Percentiles rank a stretch among this genome's conserved stretches.
These are phyloP conservation scores for Trichophyton mentagrophytes DNA, from an alignment of 2,329 filamentous ascomycete genomes.

Conservation along the genomic window DNA sequence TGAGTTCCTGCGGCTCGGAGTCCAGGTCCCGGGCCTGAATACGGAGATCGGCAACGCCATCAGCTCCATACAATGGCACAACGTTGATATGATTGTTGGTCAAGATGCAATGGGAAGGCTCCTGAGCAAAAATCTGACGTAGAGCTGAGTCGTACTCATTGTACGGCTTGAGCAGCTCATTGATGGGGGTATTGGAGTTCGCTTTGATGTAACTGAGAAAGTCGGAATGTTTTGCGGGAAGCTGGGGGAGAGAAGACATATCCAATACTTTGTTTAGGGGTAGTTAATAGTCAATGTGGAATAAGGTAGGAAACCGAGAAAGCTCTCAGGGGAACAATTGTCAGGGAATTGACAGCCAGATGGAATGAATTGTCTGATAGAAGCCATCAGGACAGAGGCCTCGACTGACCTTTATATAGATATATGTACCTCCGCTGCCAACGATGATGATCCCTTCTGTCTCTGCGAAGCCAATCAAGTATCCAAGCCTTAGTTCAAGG, in stretches of 20 bases:
- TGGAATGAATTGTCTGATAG: neutral
- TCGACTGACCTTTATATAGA: neutral
- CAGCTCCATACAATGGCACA: conserved; percentile 18
- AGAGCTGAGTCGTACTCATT: conserved; percentile 20
- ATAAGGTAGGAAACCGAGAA: no score
- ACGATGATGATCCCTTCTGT: neutral
- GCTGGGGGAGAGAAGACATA: neutral
- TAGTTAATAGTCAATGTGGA: no score
- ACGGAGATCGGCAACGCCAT: conserved; percentile 9
- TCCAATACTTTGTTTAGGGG: neutral
- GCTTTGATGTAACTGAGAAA: neutral
- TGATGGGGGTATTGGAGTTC: neutral
- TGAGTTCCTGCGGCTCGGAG: conserved; percentile 15
- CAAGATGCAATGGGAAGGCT: conserved; percentile 16
- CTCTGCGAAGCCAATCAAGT: no score
- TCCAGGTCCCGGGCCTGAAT: conserved; percentile 17
- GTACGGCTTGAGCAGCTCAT: conserved; percentile 16
- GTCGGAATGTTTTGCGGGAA: neutral
- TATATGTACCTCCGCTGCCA: neutral
- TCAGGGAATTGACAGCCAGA: neutral
- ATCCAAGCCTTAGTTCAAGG: neutral
- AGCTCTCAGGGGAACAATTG: neutral
- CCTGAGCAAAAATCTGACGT: conserved; percentile 23
- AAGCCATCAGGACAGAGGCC: neutral
- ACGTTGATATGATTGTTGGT: conserved; percentile 17